Evolutionary conservation across 768 basidiomycete genomes (phyloP), one percentile per base, ranked within the genome.

Genomic region (Melanogaster broomeanus): DNA sequence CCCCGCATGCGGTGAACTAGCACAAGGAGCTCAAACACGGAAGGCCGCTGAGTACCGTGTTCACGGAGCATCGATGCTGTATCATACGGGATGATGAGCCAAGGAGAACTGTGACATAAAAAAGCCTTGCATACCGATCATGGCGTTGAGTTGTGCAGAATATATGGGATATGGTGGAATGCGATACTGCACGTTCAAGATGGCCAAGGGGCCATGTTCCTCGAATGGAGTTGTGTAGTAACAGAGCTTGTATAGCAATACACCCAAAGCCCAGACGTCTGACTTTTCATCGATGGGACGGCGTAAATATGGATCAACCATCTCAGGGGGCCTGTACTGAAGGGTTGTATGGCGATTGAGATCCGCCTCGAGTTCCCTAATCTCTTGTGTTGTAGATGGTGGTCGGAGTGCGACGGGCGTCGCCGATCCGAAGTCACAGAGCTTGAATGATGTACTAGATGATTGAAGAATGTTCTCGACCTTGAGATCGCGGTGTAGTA

Each of bases 221-320:
- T 99, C 97, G 63, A 99, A 99, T 0, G 97, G 97, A 1, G 97
- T 99, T 0, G 95, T 99, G 70, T 99, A 99, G 72, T 98, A 99
- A 70, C 97, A 98, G 13, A 99, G 82, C 75, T 98, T 99, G 77
- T 98, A 99, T 13, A 99, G 78, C 53, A 99, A 74, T 15, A 98
- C 94, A 21, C 96, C 97, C 21, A 99, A 79, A 0, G 97, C 97
- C 97, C 97, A 99, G 0, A 99, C 88, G 62, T 99, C 96, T 68
- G 88, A 90, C 74, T 94, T 96, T 69, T 95, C 93, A 65, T 94
- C 93, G 30, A 94, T 81, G 2, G 90, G 87, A 51, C 90, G 79
- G 55, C 91, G 80, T 22, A 87, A 78, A 68, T 89, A 88, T 0
- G 87, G 83, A 64, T 99, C 96, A 15, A 98, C 88, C 93, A 99